Base-by-base conservation (phyloP, 2,329 filamentous ascomycete genomes). In the Pseudogymnoascus sp. region DNA sequence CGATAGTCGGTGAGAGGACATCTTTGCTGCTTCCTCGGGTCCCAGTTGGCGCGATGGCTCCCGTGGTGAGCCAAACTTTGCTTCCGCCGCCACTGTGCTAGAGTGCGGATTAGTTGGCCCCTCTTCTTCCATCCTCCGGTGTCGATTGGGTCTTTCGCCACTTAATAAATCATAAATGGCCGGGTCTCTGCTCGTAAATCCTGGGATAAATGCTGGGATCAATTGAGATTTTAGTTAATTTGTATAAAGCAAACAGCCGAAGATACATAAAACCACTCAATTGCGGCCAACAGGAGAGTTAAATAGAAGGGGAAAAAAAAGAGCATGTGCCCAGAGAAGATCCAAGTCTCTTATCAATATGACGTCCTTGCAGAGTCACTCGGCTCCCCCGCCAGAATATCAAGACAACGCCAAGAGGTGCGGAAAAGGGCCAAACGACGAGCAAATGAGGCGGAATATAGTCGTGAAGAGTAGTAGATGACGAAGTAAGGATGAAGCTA, bases 271-370 rank as follows among this genome's bases (percentile, higher is more conserved):
- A 33, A 33, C 14, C 45, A 33, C 26, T 52, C 45, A 52, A 52
- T 52, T 52, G 45, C 26, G 45, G 45, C 14, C 23, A 52, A 8
- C 45, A 31, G 26, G 4, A 31, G 45, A 33, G 45, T 52, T 52
- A 52, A 52, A 52, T 52, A 52, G 45, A 12, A 19, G 43, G 2
- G 43, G 2, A 31, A 52, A 52, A 49, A 52, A 52, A 49, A 29
- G 45, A 52, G 45, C 45, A 52, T 52, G 45, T 52, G 45, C 45
- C 45, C 45, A 52, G 45, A 52, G 45, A 52, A 7, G 45, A 33
- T 31, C 45, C n/a, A 52, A 52, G 45, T 12, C 26, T 52, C 45
- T 52, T 52, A 52, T 52, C 45, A 52, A 52, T 52, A 52, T 52
- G 45, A 52, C 45, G 45, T 52, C 45, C 45, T 52, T 16, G 43